These are phyloP conservation scores for Flueggea neowawraea DNA, from an alignment of 441 rosid genomes.

Conservation along the genomic window DNA sequence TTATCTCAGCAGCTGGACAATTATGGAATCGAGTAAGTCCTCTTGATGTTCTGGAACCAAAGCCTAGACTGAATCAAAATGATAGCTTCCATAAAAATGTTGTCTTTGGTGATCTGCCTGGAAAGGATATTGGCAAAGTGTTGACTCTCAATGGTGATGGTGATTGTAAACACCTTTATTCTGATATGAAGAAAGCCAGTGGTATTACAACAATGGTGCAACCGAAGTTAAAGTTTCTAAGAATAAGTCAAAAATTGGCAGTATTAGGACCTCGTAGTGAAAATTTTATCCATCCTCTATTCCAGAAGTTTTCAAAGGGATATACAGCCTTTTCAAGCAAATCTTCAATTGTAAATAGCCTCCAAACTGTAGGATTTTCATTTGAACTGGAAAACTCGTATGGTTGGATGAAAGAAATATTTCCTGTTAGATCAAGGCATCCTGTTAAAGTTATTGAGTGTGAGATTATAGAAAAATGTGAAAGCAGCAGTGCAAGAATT, in stretches of 20 bases:
- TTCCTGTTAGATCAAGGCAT: constrained; percentile 36
- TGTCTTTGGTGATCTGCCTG: constrained; percentile 19
- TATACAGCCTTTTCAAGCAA: constrained; percentile 18
- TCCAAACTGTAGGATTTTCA: constrained; percentile 23
- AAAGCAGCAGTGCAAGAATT: constrained; percentile 18
- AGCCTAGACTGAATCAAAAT: constrained; percentile 19
- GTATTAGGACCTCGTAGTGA: constrained; percentile 11
- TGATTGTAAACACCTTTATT: constrained; percentile 18
- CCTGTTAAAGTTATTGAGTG: constrained; percentile 7
- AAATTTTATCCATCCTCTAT: constrained; percentile 11
- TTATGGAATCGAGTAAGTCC: constrained; percentile 46
- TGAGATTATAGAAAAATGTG: constrained; percentile 23
- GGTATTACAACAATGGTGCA: constrained; percentile 21
- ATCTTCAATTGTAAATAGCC: constrained; percentile 25
- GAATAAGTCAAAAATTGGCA: constrained; percentile 29
- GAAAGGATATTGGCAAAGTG: constrained; percentile 13
- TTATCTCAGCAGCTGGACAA: constrained; percentile 48
- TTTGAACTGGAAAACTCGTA: constrained; percentile 30
- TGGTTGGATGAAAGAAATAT: constrained; percentile 43
- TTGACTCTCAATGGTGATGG: constrained; percentile 17
- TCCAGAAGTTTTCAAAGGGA: constrained; percentile 16
- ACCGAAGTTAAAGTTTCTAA: constrained; percentile 29
- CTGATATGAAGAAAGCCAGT: constrained; percentile 17
- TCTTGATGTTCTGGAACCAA: constrained; percentile 28
- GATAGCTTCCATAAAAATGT: constrained; percentile 15